Evolutionary conservation across 2,329 filamentous ascomycete genomes (phyloP).

Genomic region (Colletotrichum abscissum): DNA sequence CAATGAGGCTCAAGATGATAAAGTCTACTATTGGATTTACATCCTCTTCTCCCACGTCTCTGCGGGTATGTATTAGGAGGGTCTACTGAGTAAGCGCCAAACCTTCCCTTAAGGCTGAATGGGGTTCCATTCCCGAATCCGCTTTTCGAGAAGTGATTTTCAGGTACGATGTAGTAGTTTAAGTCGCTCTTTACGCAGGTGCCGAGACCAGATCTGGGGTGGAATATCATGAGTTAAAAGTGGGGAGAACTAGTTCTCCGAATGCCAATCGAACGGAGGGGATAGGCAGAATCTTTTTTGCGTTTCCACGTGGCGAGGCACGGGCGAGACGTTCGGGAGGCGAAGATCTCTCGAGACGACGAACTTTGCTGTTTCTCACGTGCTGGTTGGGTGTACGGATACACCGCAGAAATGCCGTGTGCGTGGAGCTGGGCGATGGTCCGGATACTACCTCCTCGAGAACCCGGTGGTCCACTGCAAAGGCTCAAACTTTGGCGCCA

Average conservation of each 20-base stretch:
- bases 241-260: neutral
- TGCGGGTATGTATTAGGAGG: neutral
- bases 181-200: conserved; percentile 8
- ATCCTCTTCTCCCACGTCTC: neutral
- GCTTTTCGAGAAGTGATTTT: conserved; percentile 9
- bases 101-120: conserved; percentile 4
- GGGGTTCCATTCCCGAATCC: neutral
- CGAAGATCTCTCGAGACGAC: neutral
- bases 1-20: neutral
- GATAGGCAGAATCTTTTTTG: neutral
- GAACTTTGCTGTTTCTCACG: neutral
- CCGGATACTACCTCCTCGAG: neutral
- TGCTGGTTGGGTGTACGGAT: neutral
- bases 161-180: conserved; percentile 10
- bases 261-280: conserved; percentile 13
- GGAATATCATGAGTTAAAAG: neutral
- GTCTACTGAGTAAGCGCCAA: neutral
- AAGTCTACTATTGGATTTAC: neutral
- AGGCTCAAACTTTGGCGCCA: neutral
- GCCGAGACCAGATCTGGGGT: neutral
- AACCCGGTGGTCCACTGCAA: neutral
- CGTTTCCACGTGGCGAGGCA: neutral
- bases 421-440: neutral
- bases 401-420: conserved; percentile 5
- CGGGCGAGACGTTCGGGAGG: neutral